Evolutionary conservation across 768 basidiomycete species (phyloP).

Genomic region (Mycena rosella): DNA sequence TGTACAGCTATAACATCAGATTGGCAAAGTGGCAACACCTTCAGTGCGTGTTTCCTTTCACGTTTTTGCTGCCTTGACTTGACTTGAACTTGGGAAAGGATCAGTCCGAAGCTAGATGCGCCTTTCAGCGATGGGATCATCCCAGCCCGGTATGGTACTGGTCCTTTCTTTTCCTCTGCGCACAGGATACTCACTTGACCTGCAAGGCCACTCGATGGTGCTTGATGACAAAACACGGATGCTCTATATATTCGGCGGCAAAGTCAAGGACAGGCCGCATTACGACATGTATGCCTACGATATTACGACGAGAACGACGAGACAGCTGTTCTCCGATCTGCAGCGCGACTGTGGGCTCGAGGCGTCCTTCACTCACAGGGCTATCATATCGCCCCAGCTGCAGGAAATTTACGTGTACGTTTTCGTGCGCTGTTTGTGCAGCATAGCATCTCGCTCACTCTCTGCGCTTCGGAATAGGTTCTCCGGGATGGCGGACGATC

Average conservation of each 20-base stretch:
- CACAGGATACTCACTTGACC: neutral
- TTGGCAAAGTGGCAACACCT: constrained; percentile 76
- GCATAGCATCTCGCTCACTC: neutral
- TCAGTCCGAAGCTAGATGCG: constrained; percentile 33
- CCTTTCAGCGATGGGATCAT: constrained; percentile 54
- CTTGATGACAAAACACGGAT: constrained; percentile 70
- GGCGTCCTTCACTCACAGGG: constrained; percentile 80
- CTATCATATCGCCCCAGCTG: constrained; percentile 71
- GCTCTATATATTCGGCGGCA: constrained; percentile 82
- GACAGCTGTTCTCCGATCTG: constrained; percentile 75
- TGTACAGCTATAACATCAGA: constrained; percentile 80
- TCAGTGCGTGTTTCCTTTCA: constrained; percentile 61
- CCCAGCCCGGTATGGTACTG: constrained; percentile 71
- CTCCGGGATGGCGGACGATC: constrained; percentile 65
- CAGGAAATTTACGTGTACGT: constrained; percentile 83
- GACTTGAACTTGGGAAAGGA: constrained; percentile 23
- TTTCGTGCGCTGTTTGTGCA: neutral
- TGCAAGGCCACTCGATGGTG: constrained; percentile 84
- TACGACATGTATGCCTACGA: constrained; percentile 86
- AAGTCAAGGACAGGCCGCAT: constrained; percentile 73
- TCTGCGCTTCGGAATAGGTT: constrained; percentile 65
- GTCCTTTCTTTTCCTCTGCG: neutral
- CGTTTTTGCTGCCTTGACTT: neutral
- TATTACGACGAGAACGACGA: constrained; percentile 66
- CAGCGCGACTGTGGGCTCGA: constrained; percentile 73